Percentiles rank a stretch among this genome's conserved stretches.
phyloP scores from a whole-genome alignment of 78 protist species.

The Dictyostelium firmibasis region DNA sequence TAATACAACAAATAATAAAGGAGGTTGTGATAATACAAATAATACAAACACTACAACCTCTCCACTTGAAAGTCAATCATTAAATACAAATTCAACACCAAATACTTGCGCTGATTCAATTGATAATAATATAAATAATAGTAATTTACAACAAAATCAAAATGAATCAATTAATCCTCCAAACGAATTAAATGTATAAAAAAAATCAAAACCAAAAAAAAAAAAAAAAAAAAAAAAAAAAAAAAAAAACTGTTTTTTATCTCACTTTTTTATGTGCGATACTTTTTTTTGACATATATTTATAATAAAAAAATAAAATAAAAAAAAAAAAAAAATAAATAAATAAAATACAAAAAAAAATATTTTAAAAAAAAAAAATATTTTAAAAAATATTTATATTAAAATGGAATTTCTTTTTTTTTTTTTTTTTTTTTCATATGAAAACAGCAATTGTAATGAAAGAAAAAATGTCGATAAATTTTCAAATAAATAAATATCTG shows the following conservation, averaged over 20 bases:
- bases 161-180: neutral
- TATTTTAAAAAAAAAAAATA: too few species aligned
- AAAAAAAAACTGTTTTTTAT: neutral
- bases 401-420: too few species aligned
- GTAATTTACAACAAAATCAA: neutral
- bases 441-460: neutral
- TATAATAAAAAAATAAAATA: too few species aligned
- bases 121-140: neutral
- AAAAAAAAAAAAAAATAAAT: too few species aligned
- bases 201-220: neutral
- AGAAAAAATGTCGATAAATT: neutral
- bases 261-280: too few species aligned
- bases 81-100: neutral
- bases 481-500: neutral
- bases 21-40: too few species aligned
- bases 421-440: too few species aligned
- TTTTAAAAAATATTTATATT: too few species aligned
- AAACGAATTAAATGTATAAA: neutral
- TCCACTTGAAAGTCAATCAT: neutral
- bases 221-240: too few species aligned
- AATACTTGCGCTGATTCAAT: neutral
- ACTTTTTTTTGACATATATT: neutral
- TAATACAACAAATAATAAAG: neutral
- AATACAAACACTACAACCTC: neutral
- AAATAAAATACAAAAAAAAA: too few species aligned